Evolutionary conservation across 2,329 filamentous ascomycete species (phyloP).

Genomic region (Diaporthe nobilis): DNA sequence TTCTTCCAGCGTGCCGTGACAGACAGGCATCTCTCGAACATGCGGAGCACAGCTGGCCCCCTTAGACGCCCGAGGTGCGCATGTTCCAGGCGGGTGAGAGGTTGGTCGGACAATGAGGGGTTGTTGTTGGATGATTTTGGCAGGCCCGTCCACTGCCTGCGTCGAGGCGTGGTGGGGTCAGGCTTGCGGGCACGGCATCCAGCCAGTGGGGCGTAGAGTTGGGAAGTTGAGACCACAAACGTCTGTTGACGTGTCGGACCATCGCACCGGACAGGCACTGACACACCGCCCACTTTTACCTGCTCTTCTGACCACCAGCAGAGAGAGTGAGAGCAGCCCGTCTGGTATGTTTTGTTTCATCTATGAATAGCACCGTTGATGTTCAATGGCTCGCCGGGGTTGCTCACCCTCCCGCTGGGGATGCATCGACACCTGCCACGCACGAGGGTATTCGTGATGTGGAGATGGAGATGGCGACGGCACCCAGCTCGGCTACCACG

Average conservation of each 20-base stretch:
- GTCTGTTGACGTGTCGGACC: constrained; percentile 27
- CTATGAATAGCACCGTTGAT: constrained; percentile 14
- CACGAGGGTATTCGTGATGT: not conserved
- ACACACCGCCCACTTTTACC: constrained; percentile 20
- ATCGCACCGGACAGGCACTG: constrained; percentile 16
- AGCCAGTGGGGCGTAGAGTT: constrained; percentile 5
- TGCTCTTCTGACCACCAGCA: not conserved
- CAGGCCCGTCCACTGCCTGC: not conserved
- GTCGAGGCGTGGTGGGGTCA: not conserved
- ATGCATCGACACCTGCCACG: not conserved
- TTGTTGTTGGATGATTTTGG: not conserved
- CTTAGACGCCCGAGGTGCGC: not conserved
- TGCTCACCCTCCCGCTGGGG: not conserved
- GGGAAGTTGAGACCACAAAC: constrained; percentile 20
- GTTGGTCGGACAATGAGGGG: not conserved
- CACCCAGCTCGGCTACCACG: not conserved
- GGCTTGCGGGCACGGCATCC: constrained; percentile 1
- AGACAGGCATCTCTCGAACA: not conserved
- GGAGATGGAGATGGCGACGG: not conserved
- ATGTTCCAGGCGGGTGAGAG: not conserved
- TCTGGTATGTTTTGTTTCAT: constrained; percentile 14
- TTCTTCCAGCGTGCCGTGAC: not conserved
- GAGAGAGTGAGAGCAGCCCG: not conserved
- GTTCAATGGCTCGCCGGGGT: not conserved
- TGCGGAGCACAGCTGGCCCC: not conserved